Percentiles rank a stretch among this genome's conserved stretches.
Conservation (phyloP, 305 asterid species). For the Fraxinus greggii region DNA sequence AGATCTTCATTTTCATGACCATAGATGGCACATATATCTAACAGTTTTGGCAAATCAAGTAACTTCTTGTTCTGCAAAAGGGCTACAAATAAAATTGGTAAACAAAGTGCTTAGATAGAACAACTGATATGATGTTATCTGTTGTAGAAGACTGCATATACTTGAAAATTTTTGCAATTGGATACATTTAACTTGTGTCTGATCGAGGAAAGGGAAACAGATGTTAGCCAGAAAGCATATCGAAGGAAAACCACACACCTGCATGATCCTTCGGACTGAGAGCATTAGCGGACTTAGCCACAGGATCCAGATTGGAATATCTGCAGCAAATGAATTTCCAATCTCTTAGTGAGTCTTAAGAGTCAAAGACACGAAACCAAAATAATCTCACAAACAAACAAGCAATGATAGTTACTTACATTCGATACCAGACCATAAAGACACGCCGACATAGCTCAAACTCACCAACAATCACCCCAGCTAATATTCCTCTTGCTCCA, state of each 20-base stretch:
- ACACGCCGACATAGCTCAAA: slow-evolving; percentile 77
- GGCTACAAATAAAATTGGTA: slow-evolving; percentile 56
- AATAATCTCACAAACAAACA: slow-evolving; percentile 1
- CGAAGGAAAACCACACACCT: slow-evolving; percentile 45
- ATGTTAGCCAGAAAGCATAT: slow-evolving; percentile 15
- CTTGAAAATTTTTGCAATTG: slow-evolving; percentile 3
- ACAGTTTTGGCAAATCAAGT: slow-evolving; percentile 82
- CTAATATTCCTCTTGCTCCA: slow-evolving; percentile 60
- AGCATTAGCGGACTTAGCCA: slow-evolving; percentile 67
- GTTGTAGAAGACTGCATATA: slow-evolving; percentile 10
- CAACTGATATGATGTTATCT: background rate
- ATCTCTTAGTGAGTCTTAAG: background rate
- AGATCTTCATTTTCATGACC: slow-evolving; percentile 90
- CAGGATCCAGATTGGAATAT: slow-evolving; percentile 86
- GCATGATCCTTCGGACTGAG: slow-evolving; percentile 73
- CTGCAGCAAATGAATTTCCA: slow-evolving; percentile 35
- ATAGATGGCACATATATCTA: slow-evolving; percentile 86
- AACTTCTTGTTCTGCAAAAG: slow-evolving; percentile 92
- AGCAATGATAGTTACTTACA: slow-evolving; percentile 47
- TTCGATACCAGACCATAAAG: slow-evolving; percentile 85
- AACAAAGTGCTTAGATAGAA: slow-evolving; percentile 31
- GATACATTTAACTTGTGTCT: background rate
- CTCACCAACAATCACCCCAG: slow-evolving; percentile 89
- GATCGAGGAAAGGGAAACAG: background rate
- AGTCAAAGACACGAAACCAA: background rate